Conservation (phyloP, 768 basidiomycete genomes). For the Tricholoma bakamatsutake region DNA sequence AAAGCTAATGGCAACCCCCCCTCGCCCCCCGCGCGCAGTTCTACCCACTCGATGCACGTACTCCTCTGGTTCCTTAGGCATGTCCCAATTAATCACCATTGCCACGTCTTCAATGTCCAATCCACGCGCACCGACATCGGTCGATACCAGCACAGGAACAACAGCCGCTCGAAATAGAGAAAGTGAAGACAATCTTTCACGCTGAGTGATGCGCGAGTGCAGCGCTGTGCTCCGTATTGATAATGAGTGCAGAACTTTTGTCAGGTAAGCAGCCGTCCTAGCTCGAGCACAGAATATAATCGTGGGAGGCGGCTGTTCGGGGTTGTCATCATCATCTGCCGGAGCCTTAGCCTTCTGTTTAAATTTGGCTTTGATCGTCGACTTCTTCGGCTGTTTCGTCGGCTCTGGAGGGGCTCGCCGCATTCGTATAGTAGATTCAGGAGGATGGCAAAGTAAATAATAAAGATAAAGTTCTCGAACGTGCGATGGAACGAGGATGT, state of each 20-base stretch:
- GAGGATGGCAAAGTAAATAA: constrained; percentile 85
- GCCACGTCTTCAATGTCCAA: constrained; percentile 96
- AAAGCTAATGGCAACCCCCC: constrained; percentile 88
- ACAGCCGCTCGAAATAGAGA: constrained; percentile 80
- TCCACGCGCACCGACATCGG: constrained; percentile 93
- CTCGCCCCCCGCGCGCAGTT: constrained; percentile 86
- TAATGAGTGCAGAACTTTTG: constrained; percentile 68
- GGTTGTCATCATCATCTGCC: constrained; percentile 42
- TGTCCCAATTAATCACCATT: constrained; percentile 96
- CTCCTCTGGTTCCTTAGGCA: constrained; percentile 85
- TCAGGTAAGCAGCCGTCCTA: constrained; percentile 87
- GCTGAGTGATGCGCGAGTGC: constrained; percentile 91
- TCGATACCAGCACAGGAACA: constrained; percentile 88
- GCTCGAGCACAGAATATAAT: constrained; percentile 91
- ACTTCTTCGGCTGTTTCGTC: constrained; percentile 27
- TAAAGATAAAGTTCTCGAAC: constrained; percentile 91
- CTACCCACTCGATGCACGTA: constrained; percentile 95
- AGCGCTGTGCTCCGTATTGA: constrained; percentile 82
- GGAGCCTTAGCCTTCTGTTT: constrained; percentile 33
- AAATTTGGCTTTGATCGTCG: constrained; percentile 16
- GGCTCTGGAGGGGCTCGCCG: constrained; percentile 59
- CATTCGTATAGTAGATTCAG: constrained; percentile 64
- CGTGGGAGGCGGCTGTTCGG: constrained; percentile 83
- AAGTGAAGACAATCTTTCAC: constrained; percentile 80
- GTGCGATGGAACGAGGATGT: constrained; percentile 90